Conservation (phyloP, 1,139 yeast species). For the Diutina siamensis region DNA sequence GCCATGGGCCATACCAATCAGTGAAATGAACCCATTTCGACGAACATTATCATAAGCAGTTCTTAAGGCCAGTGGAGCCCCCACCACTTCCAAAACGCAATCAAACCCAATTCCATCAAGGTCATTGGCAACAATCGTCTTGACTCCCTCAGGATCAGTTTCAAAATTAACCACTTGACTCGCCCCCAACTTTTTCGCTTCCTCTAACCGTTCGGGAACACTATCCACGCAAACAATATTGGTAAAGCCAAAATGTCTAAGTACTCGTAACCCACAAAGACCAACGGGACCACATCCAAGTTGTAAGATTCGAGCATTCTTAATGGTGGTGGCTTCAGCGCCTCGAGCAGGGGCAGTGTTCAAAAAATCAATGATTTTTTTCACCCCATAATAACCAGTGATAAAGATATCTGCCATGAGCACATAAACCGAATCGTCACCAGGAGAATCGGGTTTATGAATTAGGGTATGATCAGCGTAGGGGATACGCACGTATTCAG, state of each 20-base stretch:
- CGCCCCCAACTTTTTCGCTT: conserved; percentile 37
- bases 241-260: conserved; percentile 34
- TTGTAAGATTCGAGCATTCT: conserved; percentile 33
- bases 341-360: conserved; percentile 9
- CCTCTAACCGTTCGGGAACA: conserved; percentile 34
- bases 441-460: conserved; percentile 20
- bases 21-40: conserved; percentile 46
- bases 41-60: conserved; percentile 44
- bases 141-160: conserved; percentile 18
- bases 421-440: conserved; percentile 30
- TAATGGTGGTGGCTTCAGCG: conserved; percentile 6
- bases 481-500: conserved; percentile 49
- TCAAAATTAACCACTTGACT: conserved; percentile 29
- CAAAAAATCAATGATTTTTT: conserved; percentile 23
- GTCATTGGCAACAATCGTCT: conserved; percentile 10
- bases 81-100: conserved; percentile 49
- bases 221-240: conserved; percentile 40
- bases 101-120: conserved; percentile 35
- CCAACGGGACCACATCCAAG: conserved; percentile 63
- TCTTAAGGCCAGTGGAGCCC: conserved; percentile 37
- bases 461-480: conserved; percentile 41
- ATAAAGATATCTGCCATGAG: conserved; percentile 60
- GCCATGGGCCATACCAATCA: conserved; percentile 54
- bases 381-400: conserved; percentile 51
- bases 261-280: conserved; percentile 38